Conservation (phyloP, 257 asterid genomes). For the Cruciata laevipes region DNA sequence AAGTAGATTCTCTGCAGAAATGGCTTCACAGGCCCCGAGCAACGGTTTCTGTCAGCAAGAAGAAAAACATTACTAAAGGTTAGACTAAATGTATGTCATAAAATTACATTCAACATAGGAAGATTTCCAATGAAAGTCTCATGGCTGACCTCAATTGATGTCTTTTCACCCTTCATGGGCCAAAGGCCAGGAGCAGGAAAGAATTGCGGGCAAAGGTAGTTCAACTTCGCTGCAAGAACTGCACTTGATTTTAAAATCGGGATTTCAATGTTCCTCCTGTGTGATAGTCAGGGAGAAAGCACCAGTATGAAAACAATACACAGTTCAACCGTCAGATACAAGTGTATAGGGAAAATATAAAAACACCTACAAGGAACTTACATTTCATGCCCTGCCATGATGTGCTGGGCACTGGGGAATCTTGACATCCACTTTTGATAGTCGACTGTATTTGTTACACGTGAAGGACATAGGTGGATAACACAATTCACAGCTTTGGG, state of each 20-base stretch:
- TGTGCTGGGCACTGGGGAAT: constrained; percentile 82
- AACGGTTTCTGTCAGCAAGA: constrained; percentile 39
- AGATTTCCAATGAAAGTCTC: neutral
- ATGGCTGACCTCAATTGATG: constrained; percentile 35
- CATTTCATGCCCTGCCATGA: constrained; percentile 97
- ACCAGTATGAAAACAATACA: neutral
- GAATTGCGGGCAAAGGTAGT: constrained; percentile 79
- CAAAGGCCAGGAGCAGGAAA: constrained; percentile 94
- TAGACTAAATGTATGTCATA: neutral
- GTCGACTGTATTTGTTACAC: constrained; percentile 40
- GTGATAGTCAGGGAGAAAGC: constrained; percentile 17
- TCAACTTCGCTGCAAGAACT: constrained; percentile 71
- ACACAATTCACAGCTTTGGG: constrained; percentile 73
- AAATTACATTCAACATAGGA: neutral
- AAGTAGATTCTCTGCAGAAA: constrained; percentile 91
- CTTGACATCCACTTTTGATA: constrained; percentile 80
- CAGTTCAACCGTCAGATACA: neutral
- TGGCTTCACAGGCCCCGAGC: constrained; percentile 26
- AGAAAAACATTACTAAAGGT: constrained; percentile 17
- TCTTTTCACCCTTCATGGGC: constrained; percentile 33
- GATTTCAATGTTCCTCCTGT: constrained; percentile 86
- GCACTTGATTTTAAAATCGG: constrained; percentile 89
- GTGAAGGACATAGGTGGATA: constrained; percentile 69
- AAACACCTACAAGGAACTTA: constrained; percentile 25
- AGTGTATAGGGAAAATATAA: neutral